phyloP scores from a whole-genome alignment of 225 moss, liverwort and hornwort genomes.

The Physcomitrellopsis africana region DNA sequence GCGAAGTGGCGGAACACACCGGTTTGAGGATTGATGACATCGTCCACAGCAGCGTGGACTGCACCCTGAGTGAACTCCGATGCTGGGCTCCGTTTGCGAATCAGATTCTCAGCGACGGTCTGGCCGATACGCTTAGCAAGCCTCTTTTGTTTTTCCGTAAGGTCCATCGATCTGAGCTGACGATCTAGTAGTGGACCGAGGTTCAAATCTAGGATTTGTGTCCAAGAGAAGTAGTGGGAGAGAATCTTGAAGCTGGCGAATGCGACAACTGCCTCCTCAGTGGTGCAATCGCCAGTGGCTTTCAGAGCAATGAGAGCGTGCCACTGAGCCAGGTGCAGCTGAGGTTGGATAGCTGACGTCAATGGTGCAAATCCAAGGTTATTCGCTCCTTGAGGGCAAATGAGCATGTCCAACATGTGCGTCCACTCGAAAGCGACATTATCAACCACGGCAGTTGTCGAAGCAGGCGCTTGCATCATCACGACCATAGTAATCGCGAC shows the following conservation, averaged over 20 bases:
- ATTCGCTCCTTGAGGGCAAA: conserved; percentile 12
- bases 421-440: conserved; percentile 49
- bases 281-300: conserved; percentile 36
- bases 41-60: conserved; percentile 32
- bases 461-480: conserved; percentile 7
- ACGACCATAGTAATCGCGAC: conserved; percentile 1
- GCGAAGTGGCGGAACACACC: conserved; percentile 42
- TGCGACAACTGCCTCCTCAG: conserved; percentile 42
- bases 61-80: conserved; percentile 24
- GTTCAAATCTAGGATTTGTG: conserved; percentile 22
- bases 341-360: conserved; percentile 31
- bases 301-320: conserved; percentile 42
- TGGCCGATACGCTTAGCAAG: conserved; percentile 44
- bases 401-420: conserved; percentile 10
- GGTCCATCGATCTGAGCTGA: conserved; percentile 26
- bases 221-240: conserved; percentile 36
- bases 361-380: not conserved
- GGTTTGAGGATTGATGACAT: not conserved
- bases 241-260: conserved; percentile 44
- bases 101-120: conserved; percentile 26
- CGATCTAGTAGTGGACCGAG: conserved; percentile 36
- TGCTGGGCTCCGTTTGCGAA: conserved; percentile 8
- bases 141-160: conserved; percentile 5
- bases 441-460: conserved; percentile 17
- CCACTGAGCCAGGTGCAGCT: conserved; percentile 44